Evolutionary conservation across 2,329 filamentous ascomycete genomes (phyloP), one percentile per base, ranked within the genome.

Genomic region (Alternaria infectoria): DNA sequence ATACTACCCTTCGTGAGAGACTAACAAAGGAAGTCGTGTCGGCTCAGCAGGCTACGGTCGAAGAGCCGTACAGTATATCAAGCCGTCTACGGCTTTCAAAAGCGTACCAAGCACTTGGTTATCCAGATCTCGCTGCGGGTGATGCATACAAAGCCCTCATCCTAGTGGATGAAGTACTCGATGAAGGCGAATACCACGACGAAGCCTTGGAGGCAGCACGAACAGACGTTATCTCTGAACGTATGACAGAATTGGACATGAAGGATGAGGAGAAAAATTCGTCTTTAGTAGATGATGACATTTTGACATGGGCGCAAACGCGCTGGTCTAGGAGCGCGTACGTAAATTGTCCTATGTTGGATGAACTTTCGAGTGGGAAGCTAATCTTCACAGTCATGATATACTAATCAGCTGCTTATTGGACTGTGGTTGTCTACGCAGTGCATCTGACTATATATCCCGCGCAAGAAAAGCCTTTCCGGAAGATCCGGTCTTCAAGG

Each of bases 121-220:
- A 97, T 79, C 93, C 93, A 0, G 96, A 99, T 78, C 87, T 99
- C 43, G 93, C 93, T 6, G 90, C 91, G 11, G 93, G 93, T 32
- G 94, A 97, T 83, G 93, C 93, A 6, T 98, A 98, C 78, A 90
- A 91, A 59, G 93, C 94, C 1, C 85, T 98, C n/a, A 87, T 97
- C 5, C 83, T 99, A 50, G 87, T 91, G 15, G 95, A 98, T 75
- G 93, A 96, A 69, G 86, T 93, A 36, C 81, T 86, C 67, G 90
- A 96, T 59, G 91, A 95, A 65, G 87, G 88, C 43, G 94, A 97
- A 79, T 96, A 93, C 73, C 90, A 96, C 75, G 89, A 93, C 15
- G 82, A 87, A 70, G 89, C 90, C 9, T 69, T 85, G 7, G 86
- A 87, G 55, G 83, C 86, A 10, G 79, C 90, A 51, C 74, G 82